Evolutionary conservation across 106 monocot species (phyloP).

Genomic region (Apostasia shenzhenica): DNA sequence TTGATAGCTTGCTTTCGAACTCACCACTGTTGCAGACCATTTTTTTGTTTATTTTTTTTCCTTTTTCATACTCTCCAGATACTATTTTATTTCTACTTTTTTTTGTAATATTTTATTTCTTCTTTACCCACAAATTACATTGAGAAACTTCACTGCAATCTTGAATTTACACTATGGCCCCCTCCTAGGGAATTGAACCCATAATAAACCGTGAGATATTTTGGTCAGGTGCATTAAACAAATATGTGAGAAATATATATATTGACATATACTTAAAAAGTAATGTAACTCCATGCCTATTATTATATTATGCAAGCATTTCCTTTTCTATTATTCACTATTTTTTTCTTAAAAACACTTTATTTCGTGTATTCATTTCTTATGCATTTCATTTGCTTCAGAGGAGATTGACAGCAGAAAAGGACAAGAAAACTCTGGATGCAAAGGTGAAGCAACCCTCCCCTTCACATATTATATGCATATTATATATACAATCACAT

Average conservation of each 20-base stretch:
- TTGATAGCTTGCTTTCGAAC: background rate
- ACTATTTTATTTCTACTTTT: background rate
- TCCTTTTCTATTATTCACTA: too few species aligned
- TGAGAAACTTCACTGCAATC: too few species aligned
- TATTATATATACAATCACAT: slow-evolving; percentile 1
- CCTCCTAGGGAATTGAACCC: too few species aligned
- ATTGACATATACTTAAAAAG: too few species aligned
- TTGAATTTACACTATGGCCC: too few species aligned
- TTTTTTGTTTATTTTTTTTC: background rate
- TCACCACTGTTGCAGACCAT: background rate
- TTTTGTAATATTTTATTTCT: background rate
- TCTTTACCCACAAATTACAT: background rate
- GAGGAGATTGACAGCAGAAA: slow-evolving; percentile 21
- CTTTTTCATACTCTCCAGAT: background rate
- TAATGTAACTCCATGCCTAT: too few species aligned
- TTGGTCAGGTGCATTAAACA: too few species aligned
- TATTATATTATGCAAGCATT: too few species aligned
- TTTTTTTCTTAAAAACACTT: background rate
- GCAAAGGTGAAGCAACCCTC: slow-evolving; percentile 23
- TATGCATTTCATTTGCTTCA: slow-evolving; percentile 13
- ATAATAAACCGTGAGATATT: too few species aligned
- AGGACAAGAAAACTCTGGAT: slow-evolving; percentile 26
- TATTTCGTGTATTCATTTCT: slow-evolving; percentile 5
- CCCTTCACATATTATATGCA: slow-evolving; percentile 5
- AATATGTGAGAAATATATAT: too few species aligned